Base-by-base conservation (phyloP, 75 land plant genomes). In the Pseudotsuga menziesii region DNA sequence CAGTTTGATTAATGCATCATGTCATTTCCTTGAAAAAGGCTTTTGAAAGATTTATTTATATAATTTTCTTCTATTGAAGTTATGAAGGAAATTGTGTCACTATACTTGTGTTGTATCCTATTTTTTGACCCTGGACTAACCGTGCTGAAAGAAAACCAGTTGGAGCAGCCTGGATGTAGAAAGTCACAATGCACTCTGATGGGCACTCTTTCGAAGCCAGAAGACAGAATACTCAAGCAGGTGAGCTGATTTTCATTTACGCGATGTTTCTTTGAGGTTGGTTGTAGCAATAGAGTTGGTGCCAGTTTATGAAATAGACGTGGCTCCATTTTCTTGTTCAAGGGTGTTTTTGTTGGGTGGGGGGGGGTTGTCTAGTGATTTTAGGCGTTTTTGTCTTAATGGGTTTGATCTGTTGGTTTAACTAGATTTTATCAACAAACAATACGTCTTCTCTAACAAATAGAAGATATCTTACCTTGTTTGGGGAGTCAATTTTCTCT, bases 161-260 rank as follows among this genome's bases (percentile, higher is more conserved):
- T 95, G 71, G 88, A 85, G 78, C 98, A 90, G 67, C 83, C 82
- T 60, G 86, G 88, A 25, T 81, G 82, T 69, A 63, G 88, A 64
- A 88, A 88, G 74, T 79, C 88, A 19, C 96, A 93, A 66, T 95
- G 98, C 78, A 95, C 96, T 15, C 78, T 95, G 71, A 81, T 81
- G 39, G 98, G 98, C 3, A 78, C 66, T 66, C 76, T 95, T 73
- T 80, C 48, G 7, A 85, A 82, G 81, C 91, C 86, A 44, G 88
- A 89, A 36, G 93, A 91, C 72, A 61, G 4, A 60, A 57, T 58
- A 63, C 60, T 81, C 27, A 71, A 83, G 66, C 85, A 92, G 89
- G 94, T 94, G 78, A 73, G 72, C 52, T 54, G 32, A 23, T 55
- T 73, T 55, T 73, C 35, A 25, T 69, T 48, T 54, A 35, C 11